Evolutionary conservation across 176 grass and related monocot genomes (phyloP).

Genomic region (Triticum monococcum): DNA sequence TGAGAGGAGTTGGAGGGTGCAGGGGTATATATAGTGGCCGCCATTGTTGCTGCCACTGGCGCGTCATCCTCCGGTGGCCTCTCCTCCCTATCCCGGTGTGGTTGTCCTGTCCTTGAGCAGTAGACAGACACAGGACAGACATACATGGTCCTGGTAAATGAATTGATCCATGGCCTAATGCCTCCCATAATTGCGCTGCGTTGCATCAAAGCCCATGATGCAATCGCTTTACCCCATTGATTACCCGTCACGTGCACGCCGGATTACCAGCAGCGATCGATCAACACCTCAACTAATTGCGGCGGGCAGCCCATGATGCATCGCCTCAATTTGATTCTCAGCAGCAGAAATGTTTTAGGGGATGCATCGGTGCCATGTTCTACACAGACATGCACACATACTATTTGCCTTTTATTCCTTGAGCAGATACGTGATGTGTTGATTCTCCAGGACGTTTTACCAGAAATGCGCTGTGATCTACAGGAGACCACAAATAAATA

Average conservation of each 20-base stretch:
- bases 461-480: not conserved
- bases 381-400: not conserved
- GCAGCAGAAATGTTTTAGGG: not conserved
- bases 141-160: slow-evolving; percentile 7
- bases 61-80: not conserved
- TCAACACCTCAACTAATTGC: not conserved
- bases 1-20: not conserved
- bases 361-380: not conserved
- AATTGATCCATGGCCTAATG: slow-evolving; percentile 6
- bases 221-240: not conserved
- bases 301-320: not conserved
- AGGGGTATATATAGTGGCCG: slow-evolving; percentile 29
- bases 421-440: not conserved
- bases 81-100: not conserved
- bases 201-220: not conserved
- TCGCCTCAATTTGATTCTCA: not conserved
- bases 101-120: slow-evolving; percentile 24
- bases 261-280: too few relatives aligned
- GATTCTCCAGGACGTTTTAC: not conserved
- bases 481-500: not conserved
- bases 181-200: too few relatives aligned
- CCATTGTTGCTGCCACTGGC: not conserved
- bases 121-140: not conserved
- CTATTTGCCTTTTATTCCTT: not conserved
- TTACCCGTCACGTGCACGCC: not conserved